Evolutionary conservation across 306 rosid species (phyloP).

Genomic region (Trifolium repens): DNA sequence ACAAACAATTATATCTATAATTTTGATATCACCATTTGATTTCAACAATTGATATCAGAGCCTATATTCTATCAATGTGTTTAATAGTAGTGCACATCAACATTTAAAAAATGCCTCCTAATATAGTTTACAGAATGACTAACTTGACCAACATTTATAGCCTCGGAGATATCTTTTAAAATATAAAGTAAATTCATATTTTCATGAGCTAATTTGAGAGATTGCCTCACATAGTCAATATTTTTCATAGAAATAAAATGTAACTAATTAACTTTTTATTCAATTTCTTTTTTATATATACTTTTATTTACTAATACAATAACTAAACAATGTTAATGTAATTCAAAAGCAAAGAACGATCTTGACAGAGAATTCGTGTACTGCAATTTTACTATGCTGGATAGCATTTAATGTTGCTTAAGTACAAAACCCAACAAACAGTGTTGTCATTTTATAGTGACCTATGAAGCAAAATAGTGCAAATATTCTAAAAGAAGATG

Average conservation of each 20-base stretch:
- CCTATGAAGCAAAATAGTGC: slow-evolving; percentile 36
- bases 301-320: neutral
- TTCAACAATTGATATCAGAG: too few species aligned
- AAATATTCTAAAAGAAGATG: slow-evolving; percentile 24
- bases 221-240: neutral
- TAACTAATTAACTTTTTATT: neutral
- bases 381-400: slow-evolving; percentile 34
- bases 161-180: too few species aligned
- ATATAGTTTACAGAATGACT: too few species aligned
- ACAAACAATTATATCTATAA: too few species aligned
- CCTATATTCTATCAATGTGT: too few species aligned
- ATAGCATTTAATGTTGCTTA: slow-evolving; percentile 40
- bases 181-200: too few species aligned
- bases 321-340: neutral
- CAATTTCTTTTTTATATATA: too few species aligned
- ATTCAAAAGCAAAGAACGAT: neutral
- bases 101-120: too few species aligned
- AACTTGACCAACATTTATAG: too few species aligned
- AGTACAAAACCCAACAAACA: slow-evolving; percentile 33
- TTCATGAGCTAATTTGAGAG: too few species aligned
- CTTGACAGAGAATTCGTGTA: slow-evolving; percentile 18
- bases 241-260: neutral
- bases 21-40: too few species aligned
- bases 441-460: slow-evolving; percentile 44
- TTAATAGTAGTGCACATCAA: too few species aligned